Evolutionary conservation across 2,329 filamentous ascomycete species (phyloP), one percentile per base, ranked within the genome.

Genomic region (Didymella sp.): DNA sequence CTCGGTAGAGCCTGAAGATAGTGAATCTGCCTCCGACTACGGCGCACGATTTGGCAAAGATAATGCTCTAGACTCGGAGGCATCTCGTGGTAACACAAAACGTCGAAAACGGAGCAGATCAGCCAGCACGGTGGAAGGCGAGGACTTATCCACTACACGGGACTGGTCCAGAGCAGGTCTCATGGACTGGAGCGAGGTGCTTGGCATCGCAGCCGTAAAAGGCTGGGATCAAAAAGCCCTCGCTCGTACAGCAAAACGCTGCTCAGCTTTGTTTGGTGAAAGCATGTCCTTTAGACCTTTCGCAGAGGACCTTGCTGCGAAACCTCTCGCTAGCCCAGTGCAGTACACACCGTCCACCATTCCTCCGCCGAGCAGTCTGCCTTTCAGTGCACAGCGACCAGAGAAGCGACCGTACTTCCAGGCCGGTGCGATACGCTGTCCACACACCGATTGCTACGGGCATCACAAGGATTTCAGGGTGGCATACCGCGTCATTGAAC

Each of bases 111-210:
- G 62, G n/a, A 55, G 51, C 27, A 60, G 53, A 44, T 64, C 66
- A 13, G 56, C 28, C 30, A 62, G 53, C 30, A 60, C 46, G 7
- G 25, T 44, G 22, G 52, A 51, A 8, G 59, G 47, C 21, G 57
- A 65, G 2, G 54, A 57, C 21, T 28, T 41, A 17, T 63, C 61
- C 13, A 63, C 27, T 22, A 55, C 38, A 12, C 58, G 58, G 22
- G 61, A 67, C 40, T 43, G 57, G 41, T 50, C 49, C 22, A 59
- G 66, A 35, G 55, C 54, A 30, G 63, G 68, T 13, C 59, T 73
- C 6, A 63, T 74, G 21, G 90, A 96, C 77, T 98, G 94, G 94
- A 89, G 87, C 63, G 91, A 96, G 63, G 84, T 97, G 1, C 77
- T 97, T 25, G 90, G 90, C 0, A 82, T 92, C 0, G 94, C 94